Percentiles rank a stretch among this genome's conserved stretches.
phyloP scores from a whole-genome alignment of 2,329 filamentous ascomycete species.

The Colletotrichum destructivum region DNA sequence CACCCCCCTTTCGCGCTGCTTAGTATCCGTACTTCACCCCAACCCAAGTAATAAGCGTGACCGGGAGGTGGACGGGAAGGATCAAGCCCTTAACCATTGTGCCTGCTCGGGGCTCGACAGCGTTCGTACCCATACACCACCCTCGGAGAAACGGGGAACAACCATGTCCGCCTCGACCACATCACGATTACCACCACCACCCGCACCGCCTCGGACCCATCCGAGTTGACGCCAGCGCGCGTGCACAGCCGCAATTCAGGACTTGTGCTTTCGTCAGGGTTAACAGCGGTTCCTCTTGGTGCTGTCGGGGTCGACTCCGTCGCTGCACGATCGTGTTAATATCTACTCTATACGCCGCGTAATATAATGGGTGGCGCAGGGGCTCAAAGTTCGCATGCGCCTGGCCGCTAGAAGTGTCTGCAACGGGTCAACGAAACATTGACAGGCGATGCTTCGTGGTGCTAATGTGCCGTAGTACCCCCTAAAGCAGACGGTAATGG shows the following conservation, averaged over 20 bases:
- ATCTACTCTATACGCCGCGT: constrained; percentile 9
- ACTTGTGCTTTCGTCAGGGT: constrained; percentile 7
- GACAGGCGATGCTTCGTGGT: not conserved
- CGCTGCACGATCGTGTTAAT: constrained; percentile 5
- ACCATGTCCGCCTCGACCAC: constrained; percentile 33
- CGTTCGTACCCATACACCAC: not conserved
- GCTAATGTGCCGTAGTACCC: not conserved
- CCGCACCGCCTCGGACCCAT: constrained; percentile 14
- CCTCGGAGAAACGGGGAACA: constrained; percentile 31
- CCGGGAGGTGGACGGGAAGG: constrained; percentile 7
- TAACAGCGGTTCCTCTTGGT: not conserved
- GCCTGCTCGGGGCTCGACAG: constrained; percentile 1
- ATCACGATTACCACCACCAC: not conserved
- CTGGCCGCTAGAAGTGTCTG: not conserved
- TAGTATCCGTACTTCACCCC: not conserved
- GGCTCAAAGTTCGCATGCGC: not conserved
- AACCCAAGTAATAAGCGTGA: not conserved
- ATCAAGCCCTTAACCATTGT: constrained; percentile 2
- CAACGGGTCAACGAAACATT: not conserved
- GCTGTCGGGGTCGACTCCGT: constrained; percentile 5
- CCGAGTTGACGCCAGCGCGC: not conserved
- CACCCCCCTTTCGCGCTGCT: not conserved
- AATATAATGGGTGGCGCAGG: constrained; percentile 25
- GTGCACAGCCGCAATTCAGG: constrained; percentile 32
- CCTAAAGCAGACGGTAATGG: not conserved